Percentiles rank a stretch among this genome's conserved stretches.
Evolutionary conservation across 441 rosid genomes (phyloP).

Genomic region (Macaranga tanarius): DNA sequence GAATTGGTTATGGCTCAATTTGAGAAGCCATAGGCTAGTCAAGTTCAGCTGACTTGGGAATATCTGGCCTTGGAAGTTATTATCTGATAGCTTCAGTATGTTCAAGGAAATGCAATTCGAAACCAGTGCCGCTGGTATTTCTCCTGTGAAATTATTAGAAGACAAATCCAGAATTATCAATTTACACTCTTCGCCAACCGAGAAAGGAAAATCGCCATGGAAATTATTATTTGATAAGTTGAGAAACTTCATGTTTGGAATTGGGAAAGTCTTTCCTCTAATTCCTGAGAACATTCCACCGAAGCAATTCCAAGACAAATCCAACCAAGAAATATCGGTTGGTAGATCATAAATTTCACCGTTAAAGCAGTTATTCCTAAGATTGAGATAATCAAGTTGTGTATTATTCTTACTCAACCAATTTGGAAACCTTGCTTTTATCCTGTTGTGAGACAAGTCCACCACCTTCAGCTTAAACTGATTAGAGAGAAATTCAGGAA

Average conservation of each 20-base stretch:
- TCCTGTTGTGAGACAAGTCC: neutral
- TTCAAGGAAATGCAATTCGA: neutral
- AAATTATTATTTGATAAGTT: neutral
- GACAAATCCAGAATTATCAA: conserved; percentile 5
- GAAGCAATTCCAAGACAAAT: neutral
- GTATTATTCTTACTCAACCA: conserved; percentile 4
- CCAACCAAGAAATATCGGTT: neutral
- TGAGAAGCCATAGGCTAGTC: neutral
- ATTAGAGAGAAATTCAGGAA: neutral
- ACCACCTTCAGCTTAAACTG: neutral
- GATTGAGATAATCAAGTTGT: neutral
- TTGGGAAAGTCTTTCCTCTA: neutral
- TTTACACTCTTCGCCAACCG: neutral
- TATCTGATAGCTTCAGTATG: neutral
- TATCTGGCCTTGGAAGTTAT: neutral
- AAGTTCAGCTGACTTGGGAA: neutral
- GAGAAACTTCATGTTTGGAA: neutral
- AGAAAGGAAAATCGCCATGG: conserved; percentile 1
- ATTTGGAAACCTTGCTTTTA: neutral
- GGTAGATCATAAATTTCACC: neutral
- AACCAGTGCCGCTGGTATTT: neutral
- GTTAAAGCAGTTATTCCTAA: neutral
- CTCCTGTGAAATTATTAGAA: neutral
- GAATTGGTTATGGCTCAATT: neutral
- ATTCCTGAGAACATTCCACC: neutral